These are phyloP conservation scores for Hypoxylon sp. DNA, from an alignment of 2,329 filamentous ascomycete genomes.

Conservation along the genomic window DNA sequence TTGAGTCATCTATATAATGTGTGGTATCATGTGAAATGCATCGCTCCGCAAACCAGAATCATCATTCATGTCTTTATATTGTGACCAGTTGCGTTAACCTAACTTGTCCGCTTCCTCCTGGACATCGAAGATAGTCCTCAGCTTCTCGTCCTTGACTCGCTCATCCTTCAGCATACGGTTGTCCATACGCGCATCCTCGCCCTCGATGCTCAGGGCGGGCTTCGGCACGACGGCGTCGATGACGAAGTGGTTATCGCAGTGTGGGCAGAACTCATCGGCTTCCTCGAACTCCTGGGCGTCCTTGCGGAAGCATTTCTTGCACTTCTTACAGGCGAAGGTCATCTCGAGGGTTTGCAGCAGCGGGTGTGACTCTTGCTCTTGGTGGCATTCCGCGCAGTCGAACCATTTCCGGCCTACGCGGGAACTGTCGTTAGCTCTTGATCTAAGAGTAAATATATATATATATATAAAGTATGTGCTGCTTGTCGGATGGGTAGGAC, in stretches of 20 bases:
- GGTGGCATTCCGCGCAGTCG: slow-evolving; percentile 95
- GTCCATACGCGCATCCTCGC: slow-evolving; percentile 87
- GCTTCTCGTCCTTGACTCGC: slow-evolving; percentile 67
- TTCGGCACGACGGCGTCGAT: slow-evolving; percentile 88
- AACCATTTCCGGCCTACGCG: slow-evolving; percentile 90
- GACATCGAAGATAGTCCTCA: slow-evolving; percentile 77
- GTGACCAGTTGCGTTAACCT: slow-evolving; percentile 60
- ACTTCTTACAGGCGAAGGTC: slow-evolving; percentile 98
- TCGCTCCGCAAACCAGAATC: slow-evolving; percentile 34
- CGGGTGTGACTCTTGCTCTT: slow-evolving; percentile 78
- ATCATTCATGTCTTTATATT: not conserved
- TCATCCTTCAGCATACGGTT: slow-evolving; percentile 94
- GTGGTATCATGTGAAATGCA: slow-evolving; percentile 47
- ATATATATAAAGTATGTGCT: not conserved
- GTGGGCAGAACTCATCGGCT: slow-evolving; percentile 97
- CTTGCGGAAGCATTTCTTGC: slow-evolving; percentile 97
- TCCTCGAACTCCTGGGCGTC: slow-evolving; percentile 93
- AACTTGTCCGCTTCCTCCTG: slow-evolving; percentile 77
- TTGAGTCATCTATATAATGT: slow-evolving; percentile 36
- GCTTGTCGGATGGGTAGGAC: not conserved
- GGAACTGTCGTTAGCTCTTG: too few relatives aligned
- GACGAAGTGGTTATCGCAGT: slow-evolving; percentile 99
- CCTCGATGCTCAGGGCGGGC: slow-evolving; percentile 84
- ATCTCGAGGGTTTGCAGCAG: slow-evolving; percentile 85
- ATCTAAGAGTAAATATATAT: too few relatives aligned